These are phyloP conservation scores for Nakaseomyces glabratus DNA, from an alignment of 1,139 yeast genomes.

Conservation along the genomic window DNA sequence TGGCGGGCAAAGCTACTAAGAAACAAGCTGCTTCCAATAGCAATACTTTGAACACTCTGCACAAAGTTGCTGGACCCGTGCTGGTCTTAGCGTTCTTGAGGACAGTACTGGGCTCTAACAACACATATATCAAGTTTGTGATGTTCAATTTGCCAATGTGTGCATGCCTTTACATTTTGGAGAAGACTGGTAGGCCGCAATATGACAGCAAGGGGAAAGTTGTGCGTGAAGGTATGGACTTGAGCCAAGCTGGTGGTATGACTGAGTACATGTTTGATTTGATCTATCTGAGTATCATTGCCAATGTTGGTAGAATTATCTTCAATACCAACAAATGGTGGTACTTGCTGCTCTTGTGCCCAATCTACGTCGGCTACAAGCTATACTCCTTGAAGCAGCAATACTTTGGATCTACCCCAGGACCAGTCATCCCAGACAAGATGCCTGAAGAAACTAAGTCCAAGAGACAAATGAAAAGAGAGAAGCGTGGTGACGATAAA, in stretches of 20 bases:
- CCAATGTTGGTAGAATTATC: slow-evolving; percentile 20
- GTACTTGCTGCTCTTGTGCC: slow-evolving; percentile 18
- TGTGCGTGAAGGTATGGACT: slow-evolving; percentile 22
- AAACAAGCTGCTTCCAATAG: slow-evolving; percentile 15
- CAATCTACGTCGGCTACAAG: slow-evolving; percentile 24
- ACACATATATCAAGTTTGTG: slow-evolving; percentile 11
- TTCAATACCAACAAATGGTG: slow-evolving; percentile 25
- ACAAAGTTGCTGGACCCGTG: slow-evolving; percentile 12
- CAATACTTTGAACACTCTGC: slow-evolving; percentile 10
- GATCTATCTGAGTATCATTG: slow-evolving; percentile 26
- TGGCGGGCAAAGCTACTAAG: slow-evolving; percentile 19
- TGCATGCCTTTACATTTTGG: slow-evolving; percentile 22
- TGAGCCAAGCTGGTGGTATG: slow-evolving; percentile 22
- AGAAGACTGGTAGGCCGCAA: slow-evolving; percentile 26
- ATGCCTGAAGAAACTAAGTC: slow-evolving; percentile 17
- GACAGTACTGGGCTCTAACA: slow-evolving; percentile 8
- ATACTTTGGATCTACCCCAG: slow-evolving; percentile 9
- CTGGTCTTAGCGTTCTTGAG: slow-evolving; percentile 17
- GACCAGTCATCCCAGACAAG: slow-evolving; percentile 6
- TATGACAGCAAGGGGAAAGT: slow-evolving; percentile 17
- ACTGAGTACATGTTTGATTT: slow-evolving; percentile 28
- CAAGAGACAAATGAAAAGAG: slow-evolving; percentile 30
- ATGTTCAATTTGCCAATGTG: slow-evolving; percentile 22
- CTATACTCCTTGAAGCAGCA: slow-evolving; percentile 21
- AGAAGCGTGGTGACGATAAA: slow-evolving; percentile 26